A percentile compares a stretch with the other conserved stretches of the same genome.
phyloP scores from a whole-genome alignment of 345 rosid species.

The Acer saccharum region DNA sequence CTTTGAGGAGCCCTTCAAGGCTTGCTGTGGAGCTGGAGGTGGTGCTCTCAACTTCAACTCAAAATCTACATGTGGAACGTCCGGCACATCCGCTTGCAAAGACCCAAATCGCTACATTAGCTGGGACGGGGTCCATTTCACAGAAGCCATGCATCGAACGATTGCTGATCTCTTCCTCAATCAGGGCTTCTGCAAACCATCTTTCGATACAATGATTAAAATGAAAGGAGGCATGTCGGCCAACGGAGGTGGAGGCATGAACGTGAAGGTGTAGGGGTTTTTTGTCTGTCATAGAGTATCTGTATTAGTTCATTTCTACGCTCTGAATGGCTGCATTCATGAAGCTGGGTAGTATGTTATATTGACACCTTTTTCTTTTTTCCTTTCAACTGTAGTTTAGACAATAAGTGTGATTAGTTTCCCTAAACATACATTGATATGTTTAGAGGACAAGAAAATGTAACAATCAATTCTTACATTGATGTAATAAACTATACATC shows the following conservation, averaged over 20 bases:
- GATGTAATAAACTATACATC: not conserved
- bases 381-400: not conserved
- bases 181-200: constrained; percentile 36
- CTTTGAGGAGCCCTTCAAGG: constrained; percentile 35
- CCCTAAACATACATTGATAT: not conserved
- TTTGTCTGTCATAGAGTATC: not conserved
- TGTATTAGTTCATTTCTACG: not conserved
- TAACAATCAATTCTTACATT: not conserved
- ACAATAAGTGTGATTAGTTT: constrained; percentile 4
- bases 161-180: constrained; percentile 33
- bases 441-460: not conserved
- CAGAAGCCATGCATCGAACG: constrained; percentile 36
- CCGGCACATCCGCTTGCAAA: constrained; percentile 25
- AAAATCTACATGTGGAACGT: constrained; percentile 34
- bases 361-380: not conserved
- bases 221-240: not conserved
- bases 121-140: constrained; percentile 58
- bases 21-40: constrained; percentile 46
- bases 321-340: constrained; percentile 18
- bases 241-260: not conserved
- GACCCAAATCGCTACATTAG: constrained; percentile 25
- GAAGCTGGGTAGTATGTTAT: not conserved
- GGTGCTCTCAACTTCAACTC: constrained; percentile 41
- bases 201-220: constrained; percentile 27
- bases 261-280: not conserved